Conservation (phyloP, 2,329 filamentous ascomycete genomes). For the Xylaria sp. region DNA sequence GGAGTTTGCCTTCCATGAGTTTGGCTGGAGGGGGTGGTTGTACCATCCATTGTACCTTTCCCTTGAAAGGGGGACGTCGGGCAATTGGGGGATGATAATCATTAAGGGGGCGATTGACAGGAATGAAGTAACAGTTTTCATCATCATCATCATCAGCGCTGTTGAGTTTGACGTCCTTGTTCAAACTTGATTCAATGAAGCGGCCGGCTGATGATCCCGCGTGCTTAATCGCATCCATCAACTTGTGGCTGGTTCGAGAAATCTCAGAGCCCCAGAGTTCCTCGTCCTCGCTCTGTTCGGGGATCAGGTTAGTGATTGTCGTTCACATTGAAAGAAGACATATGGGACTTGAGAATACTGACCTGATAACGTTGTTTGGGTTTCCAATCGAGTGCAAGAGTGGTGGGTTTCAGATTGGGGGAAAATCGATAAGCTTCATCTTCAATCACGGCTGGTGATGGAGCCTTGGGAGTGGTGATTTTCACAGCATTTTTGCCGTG, state of each 20-base stretch:
- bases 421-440: background rate
- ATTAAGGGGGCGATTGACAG: slow-evolving; percentile 78
- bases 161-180: slow-evolving; percentile 62
- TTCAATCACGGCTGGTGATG: background rate
- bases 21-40: slow-evolving; percentile 90
- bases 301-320: background rate
- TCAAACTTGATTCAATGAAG: slow-evolving; percentile 62
- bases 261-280: slow-evolving; percentile 79
- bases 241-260: slow-evolving; percentile 62
- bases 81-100: slow-evolving; percentile 88
- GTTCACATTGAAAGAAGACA: background rate
- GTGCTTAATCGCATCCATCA: slow-evolving; percentile 68
- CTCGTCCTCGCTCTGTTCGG: slow-evolving; percentile 81
- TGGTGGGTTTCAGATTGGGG: slow-evolving; percentile 63
- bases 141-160: slow-evolving; percentile 61
- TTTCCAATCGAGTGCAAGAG: slow-evolving; percentile 63
- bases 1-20: slow-evolving; percentile 88
- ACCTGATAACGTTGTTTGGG: slow-evolving; percentile 71
- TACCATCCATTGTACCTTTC: slow-evolving; percentile 88
- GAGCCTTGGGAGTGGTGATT: background rate
- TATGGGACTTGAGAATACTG: background rate
- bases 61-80: slow-evolving; percentile 75
- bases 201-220: slow-evolving; percentile 66
- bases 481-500: slow-evolving; percentile 45
- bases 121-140: slow-evolving; percentile 69